Evolutionary conservation across 257 asterid genomes (phyloP).

Genomic region (Solanum piurae): DNA sequence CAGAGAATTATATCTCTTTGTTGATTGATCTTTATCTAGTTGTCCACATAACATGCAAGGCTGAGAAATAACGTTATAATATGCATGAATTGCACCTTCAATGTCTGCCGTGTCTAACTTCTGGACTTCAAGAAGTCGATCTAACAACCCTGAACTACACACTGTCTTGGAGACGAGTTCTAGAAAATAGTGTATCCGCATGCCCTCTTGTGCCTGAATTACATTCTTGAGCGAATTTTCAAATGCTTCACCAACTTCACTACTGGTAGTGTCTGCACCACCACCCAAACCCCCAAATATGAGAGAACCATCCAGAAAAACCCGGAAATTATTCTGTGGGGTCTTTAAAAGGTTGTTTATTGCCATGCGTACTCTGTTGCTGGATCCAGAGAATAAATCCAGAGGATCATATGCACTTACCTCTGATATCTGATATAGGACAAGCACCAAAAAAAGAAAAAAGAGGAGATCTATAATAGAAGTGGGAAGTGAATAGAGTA

Average conservation of each 20-base stretch:
- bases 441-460: not conserved
- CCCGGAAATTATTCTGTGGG: conserved; percentile 91
- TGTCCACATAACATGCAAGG: conserved; percentile 58
- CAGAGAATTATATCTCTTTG: conserved; percentile 35
- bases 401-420: conserved; percentile 78
- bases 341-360: conserved; percentile 48
- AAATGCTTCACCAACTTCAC: conserved; percentile 37
- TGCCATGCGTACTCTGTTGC: conserved; percentile 61
- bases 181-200: conserved; percentile 45
- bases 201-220: conserved; percentile 52
- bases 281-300: conserved; percentile 76
- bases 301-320: conserved; percentile 74
- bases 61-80: conserved; percentile 57
- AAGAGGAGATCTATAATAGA: not conserved
- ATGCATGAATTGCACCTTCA: conserved; percentile 92
- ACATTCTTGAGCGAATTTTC: conserved; percentile 49
- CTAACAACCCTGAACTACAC: conserved; percentile 45
- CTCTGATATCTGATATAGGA: conserved; percentile 47
- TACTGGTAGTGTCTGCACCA: conserved; percentile 27
- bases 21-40: conserved; percentile 21
- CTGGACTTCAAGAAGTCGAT: conserved; percentile 76
- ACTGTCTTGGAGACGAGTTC: conserved; percentile 64
- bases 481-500: not conserved
- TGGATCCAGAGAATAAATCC: conserved; percentile 80
- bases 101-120: conserved; percentile 68